Percentiles rank a stretch among this genome's conserved stretches.
Conservation (phyloP, 192 early-diverging fungal genomes). For the Coemansia sp. region DNA sequence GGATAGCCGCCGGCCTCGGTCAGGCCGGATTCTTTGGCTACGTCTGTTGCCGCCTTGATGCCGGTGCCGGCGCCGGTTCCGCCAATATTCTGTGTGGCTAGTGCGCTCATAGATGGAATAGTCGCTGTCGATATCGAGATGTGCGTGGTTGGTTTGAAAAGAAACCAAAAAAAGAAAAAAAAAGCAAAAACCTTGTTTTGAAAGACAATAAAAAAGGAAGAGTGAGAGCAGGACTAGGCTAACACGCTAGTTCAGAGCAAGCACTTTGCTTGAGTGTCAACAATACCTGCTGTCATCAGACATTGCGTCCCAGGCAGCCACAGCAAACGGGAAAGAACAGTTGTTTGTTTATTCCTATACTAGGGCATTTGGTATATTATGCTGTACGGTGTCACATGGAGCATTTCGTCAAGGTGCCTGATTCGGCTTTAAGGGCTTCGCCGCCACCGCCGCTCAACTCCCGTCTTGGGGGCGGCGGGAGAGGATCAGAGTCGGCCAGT, state of each 20-base stretch:
- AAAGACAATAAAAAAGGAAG: neutral
- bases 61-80: constrained; percentile 51
- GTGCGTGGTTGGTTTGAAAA: neutral
- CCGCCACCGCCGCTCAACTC: neutral
- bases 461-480: neutral
- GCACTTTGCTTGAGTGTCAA: neutral
- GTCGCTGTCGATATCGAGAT: neutral
- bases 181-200: too few species aligned
- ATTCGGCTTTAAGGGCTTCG: neutral
- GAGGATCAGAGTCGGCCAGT: neutral
- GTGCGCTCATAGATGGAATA: constrained; percentile 1
- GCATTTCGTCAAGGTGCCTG: neutral
- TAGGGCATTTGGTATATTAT: neutral
- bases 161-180: neutral
- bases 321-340: neutral
- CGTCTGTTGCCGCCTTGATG: constrained; percentile 36
- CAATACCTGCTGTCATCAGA: neutral
- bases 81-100: constrained; percentile 17
- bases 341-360: neutral
- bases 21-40: constrained; percentile 40
- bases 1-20: constrained; percentile 47
- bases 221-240: neutral
- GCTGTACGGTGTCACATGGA: neutral
- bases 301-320: too few species aligned
- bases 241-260: too few species aligned